A percentile compares a stretch with the other conserved stretches of the same genome.
These are phyloP conservation scores for Malus fusca DNA, from an alignment of 306 rosid genomes.

Conservation along the genomic window DNA sequence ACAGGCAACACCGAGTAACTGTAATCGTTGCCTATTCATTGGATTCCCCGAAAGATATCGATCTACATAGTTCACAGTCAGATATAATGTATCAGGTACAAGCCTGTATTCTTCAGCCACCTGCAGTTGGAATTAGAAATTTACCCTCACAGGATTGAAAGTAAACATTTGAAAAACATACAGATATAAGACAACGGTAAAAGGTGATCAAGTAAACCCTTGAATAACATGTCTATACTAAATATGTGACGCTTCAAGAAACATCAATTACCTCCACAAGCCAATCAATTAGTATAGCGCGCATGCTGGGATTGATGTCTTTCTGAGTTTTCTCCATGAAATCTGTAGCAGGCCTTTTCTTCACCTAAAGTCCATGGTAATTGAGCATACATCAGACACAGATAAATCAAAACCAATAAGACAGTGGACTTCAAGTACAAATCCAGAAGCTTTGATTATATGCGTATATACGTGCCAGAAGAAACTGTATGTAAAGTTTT, in stretches of 20 bases:
- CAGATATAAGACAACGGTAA: no score
- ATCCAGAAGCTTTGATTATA: no score
- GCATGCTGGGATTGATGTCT: conserved; percentile 82
- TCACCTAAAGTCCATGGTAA: conserved; percentile 37
- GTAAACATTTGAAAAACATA: background rate
- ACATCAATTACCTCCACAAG: conserved; percentile 77
- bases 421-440: no score
- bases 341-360: conserved; percentile 83
- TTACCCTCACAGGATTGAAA: conserved; percentile 13
- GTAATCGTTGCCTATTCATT: conserved; percentile 77
- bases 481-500: background rate
- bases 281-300: conserved; percentile 84
- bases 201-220: no score
- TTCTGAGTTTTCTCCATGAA: conserved; percentile 86
- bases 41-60: conserved; percentile 85
- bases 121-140: conserved; percentile 28
- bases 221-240: no score
- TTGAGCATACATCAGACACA: background rate
- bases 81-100: conserved; percentile 87
- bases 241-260: background rate
- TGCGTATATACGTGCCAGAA: no score
- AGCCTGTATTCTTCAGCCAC: conserved; percentile 97
- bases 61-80: conserved; percentile 89
- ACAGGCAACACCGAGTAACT: conserved; percentile 90
- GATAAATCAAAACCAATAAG: background rate